phyloP scores from a whole-genome alignment of 495 filamentous ascomycete species.

The Lophiotrema nucula region DNA sequence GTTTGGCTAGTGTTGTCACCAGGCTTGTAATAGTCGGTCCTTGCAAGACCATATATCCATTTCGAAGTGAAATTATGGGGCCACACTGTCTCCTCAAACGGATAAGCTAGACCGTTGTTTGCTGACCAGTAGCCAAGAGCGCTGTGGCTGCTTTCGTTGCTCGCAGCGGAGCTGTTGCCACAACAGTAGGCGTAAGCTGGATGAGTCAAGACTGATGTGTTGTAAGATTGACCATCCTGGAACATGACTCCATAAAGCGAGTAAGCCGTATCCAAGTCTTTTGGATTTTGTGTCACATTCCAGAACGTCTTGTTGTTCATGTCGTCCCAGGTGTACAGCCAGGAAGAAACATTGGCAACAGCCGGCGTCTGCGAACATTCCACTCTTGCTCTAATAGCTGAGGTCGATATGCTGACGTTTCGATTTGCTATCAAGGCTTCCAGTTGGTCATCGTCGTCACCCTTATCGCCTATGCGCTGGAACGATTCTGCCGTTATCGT shows the following conservation, averaged over 20 bases:
- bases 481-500: too few species aligned
- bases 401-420: background rate
- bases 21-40: too few species aligned
- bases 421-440: background rate
- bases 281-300: too few species aligned
- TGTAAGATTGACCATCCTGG: background rate
- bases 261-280: too few species aligned
- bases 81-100: too few species aligned
- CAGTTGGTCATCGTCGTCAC: background rate
- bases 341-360: background rate
- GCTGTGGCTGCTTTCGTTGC: background rate
- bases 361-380: background rate
- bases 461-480: background rate
- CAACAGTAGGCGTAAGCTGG: background rate
- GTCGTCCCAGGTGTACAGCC: background rate
- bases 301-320: background rate
- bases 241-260: background rate
- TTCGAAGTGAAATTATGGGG: background rate
- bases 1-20: background rate
- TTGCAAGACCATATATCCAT: background rate
- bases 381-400: background rate
- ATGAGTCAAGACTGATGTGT: background rate
- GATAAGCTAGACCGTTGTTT: too few species aligned
- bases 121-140: background rate
- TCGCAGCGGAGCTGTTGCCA: background rate